Evolutionary conservation across 768 basidiomycete species (phyloP), one percentile per base, ranked within the genome.

Genomic region (Leucocoprinus birnbaumii): DNA sequence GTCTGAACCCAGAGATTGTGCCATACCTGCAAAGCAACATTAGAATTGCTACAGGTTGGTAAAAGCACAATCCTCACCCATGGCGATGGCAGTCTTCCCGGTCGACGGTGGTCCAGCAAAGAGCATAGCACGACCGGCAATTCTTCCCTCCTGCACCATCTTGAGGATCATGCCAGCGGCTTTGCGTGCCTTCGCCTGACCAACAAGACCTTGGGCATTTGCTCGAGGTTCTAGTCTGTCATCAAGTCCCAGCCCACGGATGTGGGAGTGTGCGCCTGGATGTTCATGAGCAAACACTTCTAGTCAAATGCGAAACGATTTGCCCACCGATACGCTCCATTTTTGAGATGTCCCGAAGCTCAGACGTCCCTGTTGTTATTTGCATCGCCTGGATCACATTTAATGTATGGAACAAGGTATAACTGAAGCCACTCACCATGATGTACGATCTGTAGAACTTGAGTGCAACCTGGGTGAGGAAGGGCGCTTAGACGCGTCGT

Each of bases 31-130:
- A 25, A n/a, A 59, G 53, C 10, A 40, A 8, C 10, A 38, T 26
- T 8, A 13, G 43, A 47, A 3, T 47, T 19, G 72, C 46, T 16
- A 51, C 10, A 46, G 21, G 16, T 73, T 68, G 31, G 42, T 48
- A 22, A 18, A n/a, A 38, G 25, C 22, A 10, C 14, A 42, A 14
- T 16, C 34, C 48, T 47, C 76, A 91, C 94, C 96, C 71, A 98
- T 81, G 4, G 96, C 97, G 65, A 99, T 97, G 27, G 97, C 97
- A 0, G 97, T 98, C 73, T 99, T 99, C 22, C 97, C 97, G 0
- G 94, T 94, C 27, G 92, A 93, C 5, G 97, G 95, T 5, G 97
- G 97, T 0, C 97, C 97, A 16, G 97, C 97, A 71, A 99, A 97
- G 52, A 99, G 76, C 72, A 99, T 95, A 5, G 95, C 93, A 42